Percentiles rank a stretch among this genome's conserved stretches.
These are phyloP conservation scores for Fusarium nanum DNA, from an alignment of 2,329 filamentous ascomycete species.

Conservation along the genomic window DNA sequence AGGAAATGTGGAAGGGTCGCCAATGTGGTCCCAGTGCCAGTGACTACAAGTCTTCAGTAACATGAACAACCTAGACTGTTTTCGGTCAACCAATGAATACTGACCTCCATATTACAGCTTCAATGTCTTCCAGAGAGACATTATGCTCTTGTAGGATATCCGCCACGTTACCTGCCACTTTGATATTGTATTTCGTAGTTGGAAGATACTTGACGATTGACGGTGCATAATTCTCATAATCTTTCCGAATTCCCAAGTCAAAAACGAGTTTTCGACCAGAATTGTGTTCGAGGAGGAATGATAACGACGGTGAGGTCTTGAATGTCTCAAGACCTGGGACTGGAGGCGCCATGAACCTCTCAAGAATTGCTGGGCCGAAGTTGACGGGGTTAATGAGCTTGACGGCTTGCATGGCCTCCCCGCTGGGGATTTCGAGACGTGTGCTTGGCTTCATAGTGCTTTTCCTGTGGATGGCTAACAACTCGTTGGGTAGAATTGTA, in stretches of 20 bases:
- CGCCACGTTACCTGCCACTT: constrained; percentile 43
- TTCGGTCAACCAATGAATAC: background rate
- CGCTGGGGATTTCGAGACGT: constrained; percentile 16
- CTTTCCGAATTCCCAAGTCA: constrained; percentile 49
- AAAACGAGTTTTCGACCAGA: constrained; percentile 48
- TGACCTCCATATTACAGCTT: constrained; percentile 42
- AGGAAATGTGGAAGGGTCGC: constrained; percentile 61
- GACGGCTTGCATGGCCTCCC: constrained; percentile 35
- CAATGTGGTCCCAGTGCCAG: constrained; percentile 65
- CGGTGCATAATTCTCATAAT: constrained; percentile 46
- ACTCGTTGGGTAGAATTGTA: background rate
- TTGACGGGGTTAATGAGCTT: constrained; percentile 55
- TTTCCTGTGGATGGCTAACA: too few species aligned
- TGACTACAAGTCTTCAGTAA: constrained; percentile 48
- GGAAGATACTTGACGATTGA: constrained; percentile 44
- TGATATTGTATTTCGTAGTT: constrained; percentile 44
- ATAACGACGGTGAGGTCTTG: constrained; percentile 46
- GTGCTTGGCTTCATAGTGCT: background rate
- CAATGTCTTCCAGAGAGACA: constrained; percentile 15
- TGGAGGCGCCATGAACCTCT: constrained; percentile 54
- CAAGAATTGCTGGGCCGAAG: constrained; percentile 54
- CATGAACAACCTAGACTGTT: rapidly evolving
- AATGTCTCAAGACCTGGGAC: constrained; percentile 52
- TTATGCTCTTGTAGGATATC: constrained; percentile 34
- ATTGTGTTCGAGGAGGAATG: constrained; percentile 47